These are phyloP conservation scores for Vitis rupestris DNA, from an alignment of 164 flowering plant genomes.

Conservation along the genomic window DNA sequence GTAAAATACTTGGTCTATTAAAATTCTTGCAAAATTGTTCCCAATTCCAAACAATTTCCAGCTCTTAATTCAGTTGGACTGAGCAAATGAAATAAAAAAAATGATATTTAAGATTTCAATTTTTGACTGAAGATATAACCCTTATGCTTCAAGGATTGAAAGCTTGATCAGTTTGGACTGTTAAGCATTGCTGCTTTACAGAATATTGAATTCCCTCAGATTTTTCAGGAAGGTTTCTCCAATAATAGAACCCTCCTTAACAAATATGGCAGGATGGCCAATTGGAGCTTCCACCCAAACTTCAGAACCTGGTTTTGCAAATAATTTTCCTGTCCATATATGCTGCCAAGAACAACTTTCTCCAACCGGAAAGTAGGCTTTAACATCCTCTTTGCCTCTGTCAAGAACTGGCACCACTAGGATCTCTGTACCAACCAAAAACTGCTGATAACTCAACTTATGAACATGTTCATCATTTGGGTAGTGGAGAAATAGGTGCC, in stretches of 20 bases:
- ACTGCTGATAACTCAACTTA: slow-evolving; percentile 62
- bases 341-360: slow-evolving; percentile 63
- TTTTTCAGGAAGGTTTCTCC: slow-evolving; percentile 61
- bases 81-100: too few species aligned
- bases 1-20: too few species aligned
- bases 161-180: background rate
- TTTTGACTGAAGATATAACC: too few species aligned
- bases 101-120: too few species aligned
- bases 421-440: slow-evolving; percentile 78
- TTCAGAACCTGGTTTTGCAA: slow-evolving; percentile 41
- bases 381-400: slow-evolving; percentile 59
- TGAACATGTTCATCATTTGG: slow-evolving; percentile 65
- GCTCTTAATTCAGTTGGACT: too few species aligned
- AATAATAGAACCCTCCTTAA: slow-evolving; percentile 54
- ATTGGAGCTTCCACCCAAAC: slow-evolving; percentile 63
- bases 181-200: slow-evolving; percentile 13
- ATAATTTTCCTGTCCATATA: slow-evolving; percentile 66
- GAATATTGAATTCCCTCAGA: slow-evolving; percentile 35
- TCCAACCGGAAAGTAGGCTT: slow-evolving; percentile 65
- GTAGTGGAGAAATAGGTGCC: slow-evolving; percentile 79
- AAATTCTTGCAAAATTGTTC: too few species aligned
- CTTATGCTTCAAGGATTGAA: too few species aligned
- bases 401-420: slow-evolving; percentile 79
- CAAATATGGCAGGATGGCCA: slow-evolving; percentile 77
- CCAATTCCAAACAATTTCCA: too few species aligned